A percentile compares a stretch with the other conserved stretches of the same genome.
Conservation (phyloP, 2,329 filamentous ascomycete genomes). For the Cercospora nicotianae region DNA sequence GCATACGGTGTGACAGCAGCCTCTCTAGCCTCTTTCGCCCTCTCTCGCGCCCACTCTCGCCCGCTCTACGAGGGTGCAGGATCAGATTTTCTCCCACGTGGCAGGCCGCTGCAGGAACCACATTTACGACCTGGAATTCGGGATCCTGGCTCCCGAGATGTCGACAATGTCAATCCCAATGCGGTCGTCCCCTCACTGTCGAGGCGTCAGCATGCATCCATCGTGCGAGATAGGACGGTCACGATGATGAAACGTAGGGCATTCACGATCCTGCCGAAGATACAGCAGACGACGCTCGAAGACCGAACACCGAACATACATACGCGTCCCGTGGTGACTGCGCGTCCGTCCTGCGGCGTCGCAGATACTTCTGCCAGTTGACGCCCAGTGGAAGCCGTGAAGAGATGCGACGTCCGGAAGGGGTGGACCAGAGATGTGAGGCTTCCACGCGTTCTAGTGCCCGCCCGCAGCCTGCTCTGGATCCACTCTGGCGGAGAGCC, state of each 20-base stretch:
- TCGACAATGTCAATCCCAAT: background rate
- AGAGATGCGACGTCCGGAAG: background rate
- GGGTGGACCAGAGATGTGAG: background rate
- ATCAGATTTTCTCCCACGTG: background rate
- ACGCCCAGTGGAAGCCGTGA: background rate
- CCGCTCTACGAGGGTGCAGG: background rate
- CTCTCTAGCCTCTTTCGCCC: background rate
- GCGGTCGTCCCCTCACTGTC: background rate
- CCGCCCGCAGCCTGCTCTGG: background rate
- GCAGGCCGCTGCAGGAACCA: background rate
- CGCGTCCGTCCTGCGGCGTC: background rate
- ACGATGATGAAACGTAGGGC: background rate
- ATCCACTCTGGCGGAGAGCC: background rate
- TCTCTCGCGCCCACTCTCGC: background rate
- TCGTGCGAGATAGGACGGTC: background rate
- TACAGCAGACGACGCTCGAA: background rate
- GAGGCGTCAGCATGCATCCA: constrained; percentile 1
- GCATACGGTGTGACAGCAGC: background rate
- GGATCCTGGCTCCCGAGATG: background rate
- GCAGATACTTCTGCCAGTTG: background rate
- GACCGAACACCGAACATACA: background rate
- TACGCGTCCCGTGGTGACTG: background rate
- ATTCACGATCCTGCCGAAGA: background rate
- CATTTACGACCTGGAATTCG: background rate
- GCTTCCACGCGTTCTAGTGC: constrained; percentile 1